Percentiles rank a stretch among this genome's conserved stretches.
Conservation (phyloP, 2,329 filamentous ascomycete genomes). For the Talaromyces sp. region DNA sequence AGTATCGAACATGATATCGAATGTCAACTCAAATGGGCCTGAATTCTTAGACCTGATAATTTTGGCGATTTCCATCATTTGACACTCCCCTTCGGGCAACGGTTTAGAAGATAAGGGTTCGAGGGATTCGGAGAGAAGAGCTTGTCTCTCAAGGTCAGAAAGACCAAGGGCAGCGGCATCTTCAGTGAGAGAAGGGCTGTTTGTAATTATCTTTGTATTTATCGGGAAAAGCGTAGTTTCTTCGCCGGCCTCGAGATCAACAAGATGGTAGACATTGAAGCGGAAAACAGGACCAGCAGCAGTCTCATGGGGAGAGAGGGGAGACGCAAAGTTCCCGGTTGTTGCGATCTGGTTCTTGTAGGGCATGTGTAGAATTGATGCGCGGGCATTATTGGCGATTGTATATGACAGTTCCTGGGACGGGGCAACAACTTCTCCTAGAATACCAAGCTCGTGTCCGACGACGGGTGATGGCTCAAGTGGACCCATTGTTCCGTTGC, state of each 20-base stretch:
- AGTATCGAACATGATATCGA: conserved; percentile 12
- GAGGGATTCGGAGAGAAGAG: background rate
- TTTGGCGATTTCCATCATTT: conserved; percentile 18
- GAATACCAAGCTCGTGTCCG: conserved; percentile 43
- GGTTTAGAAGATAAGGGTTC: background rate
- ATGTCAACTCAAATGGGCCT: conserved; percentile 1
- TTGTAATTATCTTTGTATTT: background rate
- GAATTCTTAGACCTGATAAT: conserved; percentile 9
- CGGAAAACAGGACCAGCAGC: conserved; percentile 29
- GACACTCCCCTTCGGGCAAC: background rate
- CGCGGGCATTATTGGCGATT: conserved; percentile 42
- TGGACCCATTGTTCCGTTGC: conserved; percentile 35
- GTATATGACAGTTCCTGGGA: conserved; percentile 47
- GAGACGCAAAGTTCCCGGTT: conserved; percentile 50
- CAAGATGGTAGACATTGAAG: conserved; percentile 13
- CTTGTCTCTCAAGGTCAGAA: no score
- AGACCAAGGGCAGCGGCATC: background rate
- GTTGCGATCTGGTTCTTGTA: conserved; percentile 54
- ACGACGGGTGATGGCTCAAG: conserved; percentile 22
- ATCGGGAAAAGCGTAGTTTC: conserved; percentile 12
- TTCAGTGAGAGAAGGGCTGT: no score
- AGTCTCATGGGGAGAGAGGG: conserved; percentile 39
- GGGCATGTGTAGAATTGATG: conserved; percentile 45
- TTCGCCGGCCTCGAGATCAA: conserved; percentile 9
- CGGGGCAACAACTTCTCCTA: conserved; percentile 47